Evolutionary conservation across 2,329 filamentous ascomycete species (phyloP).

Genomic region (Lachnum nothofagi): DNA sequence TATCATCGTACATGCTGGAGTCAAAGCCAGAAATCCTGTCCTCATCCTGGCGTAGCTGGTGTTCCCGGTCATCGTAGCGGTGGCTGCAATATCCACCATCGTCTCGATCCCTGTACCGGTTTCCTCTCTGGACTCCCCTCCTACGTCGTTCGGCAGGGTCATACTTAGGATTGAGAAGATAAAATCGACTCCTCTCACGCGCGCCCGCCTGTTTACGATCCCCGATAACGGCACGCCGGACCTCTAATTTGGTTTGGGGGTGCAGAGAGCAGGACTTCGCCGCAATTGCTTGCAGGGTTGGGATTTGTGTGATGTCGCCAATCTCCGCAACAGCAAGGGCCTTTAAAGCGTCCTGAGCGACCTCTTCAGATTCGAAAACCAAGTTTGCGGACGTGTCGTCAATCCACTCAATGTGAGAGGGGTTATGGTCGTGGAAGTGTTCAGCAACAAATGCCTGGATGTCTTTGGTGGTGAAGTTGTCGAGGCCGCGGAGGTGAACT

Average conservation of each 20-base stretch:
- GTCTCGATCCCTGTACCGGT: slow-evolving; percentile 59
- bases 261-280: slow-evolving; percentile 65
- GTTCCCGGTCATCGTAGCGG: slow-evolving; percentile 41
- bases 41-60: slow-evolving; percentile 38
- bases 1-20: slow-evolving; percentile 79
- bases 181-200: slow-evolving; percentile 78
- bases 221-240: slow-evolving; percentile 67
- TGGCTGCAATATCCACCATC: slow-evolving; percentile 39
- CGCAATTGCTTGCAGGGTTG: slow-evolving; percentile 58
- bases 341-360: slow-evolving; percentile 50
- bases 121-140: slow-evolving; percentile 45
- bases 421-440: slow-evolving; percentile 53
- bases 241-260: slow-evolving; percentile 62
- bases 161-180: slow-evolving; percentile 83
- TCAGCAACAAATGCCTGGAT: slow-evolving; percentile 70
- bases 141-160: slow-evolving; percentile 71
- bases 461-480: slow-evolving; percentile 73
- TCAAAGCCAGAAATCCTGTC: slow-evolving; percentile 58
- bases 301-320: slow-evolving; percentile 50
- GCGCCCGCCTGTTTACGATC: slow-evolving; percentile 81
- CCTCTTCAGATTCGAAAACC: slow-evolving; percentile 57
- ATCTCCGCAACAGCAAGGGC: slow-evolving; percentile 47
- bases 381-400: slow-evolving; percentile 89
- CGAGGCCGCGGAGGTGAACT: slow-evolving; percentile 72
- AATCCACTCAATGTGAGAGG: slow-evolving; percentile 80